Evolutionary conservation across 208 protist species (phyloP), one percentile per base, ranked within the genome.

Genomic region (Crithidia sp.): DNA sequence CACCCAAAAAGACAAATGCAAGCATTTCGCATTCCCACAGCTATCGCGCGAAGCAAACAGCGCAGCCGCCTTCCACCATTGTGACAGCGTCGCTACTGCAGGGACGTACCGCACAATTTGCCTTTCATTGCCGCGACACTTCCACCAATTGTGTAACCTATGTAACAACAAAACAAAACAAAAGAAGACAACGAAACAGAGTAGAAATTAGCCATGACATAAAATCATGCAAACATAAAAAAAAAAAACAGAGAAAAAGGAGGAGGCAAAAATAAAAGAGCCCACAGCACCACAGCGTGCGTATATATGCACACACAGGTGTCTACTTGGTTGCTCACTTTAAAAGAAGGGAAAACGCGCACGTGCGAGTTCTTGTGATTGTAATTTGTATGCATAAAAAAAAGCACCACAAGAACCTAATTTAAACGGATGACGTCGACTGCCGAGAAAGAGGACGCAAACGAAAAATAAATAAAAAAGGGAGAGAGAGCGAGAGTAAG

Each of bases 391-490:
- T 28, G 28, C 28, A 28, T 28, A 28, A 28, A 28, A 28, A 28
- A 28, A 28, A 28, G 28, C 1, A 28, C 28, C 28, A 28, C 28
- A 28, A 60, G 10, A 41, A 0, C 45, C 45, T 14, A 49, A 49
- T 49, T 49, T 13, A 13, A 49, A 49, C 12, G 45, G 9, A 13
- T 13, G 45, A 14, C 12, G 9, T 49, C 45, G 12, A 55, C 16
- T 5, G 50, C 28, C 28, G n/a, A 55, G 50, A 14, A 8, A 16
- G 7, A 49, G 19, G 9, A 52, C 17, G 14, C 6, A 49, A 44
- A 73, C 16, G 28, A 56, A 55, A 56, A 49, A 53, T 14, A 74
- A 65, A 74, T 19, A 62, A 62, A 72, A 52, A 66, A 57, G 47
- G 10, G 7, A 65, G 16, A 19, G 3, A 54, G 16, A 61, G 39